Base-by-base conservation (phyloP, 2,329 filamentous ascomycete genomes). In the Madurella fahalii region DNA sequence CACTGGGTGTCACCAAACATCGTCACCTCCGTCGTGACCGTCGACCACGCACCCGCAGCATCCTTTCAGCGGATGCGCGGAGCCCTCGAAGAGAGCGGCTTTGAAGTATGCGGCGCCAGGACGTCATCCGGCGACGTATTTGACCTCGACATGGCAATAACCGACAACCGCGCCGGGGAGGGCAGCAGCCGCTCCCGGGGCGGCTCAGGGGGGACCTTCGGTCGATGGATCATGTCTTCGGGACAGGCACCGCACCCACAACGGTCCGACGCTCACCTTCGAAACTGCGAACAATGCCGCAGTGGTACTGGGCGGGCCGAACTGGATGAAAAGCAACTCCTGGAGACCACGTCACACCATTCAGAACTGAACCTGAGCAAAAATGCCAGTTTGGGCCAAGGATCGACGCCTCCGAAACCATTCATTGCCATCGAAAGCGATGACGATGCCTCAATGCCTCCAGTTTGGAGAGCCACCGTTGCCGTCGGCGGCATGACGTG, bases 401-500 rank as follows among this genome's bases (percentile, higher is more conserved):
- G 43, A 17, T 54, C 46, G 42, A 60, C 62, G 53, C 54, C 63
- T 8, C 54, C 56, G 13, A 62, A 62, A 31, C 60, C 64, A 0
- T 68, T 71, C 43, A 66, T 75, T 9, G 67, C 69, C 5, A 62
- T 74, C 34, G 71, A 73, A 47, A 64, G 66, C 16, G 67, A 65
- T 5, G 64, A 68, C 2, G 60, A 56, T 45, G 11, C 32, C 9
- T 25, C 47, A 8, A 17, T 41, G 12, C 58, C 54, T 11, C 58
- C 52, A 1, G 40, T 59, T 2, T 65, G 61, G 61, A 56, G 62
- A 30, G 64, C 63, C 9, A 62, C 67, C 17, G 58, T 68, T 9
- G 63, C 61, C 34, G 77, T 91, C 40, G 81, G 78, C 32, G 87
- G 87, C 55, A 90, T 91, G 86, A 89, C 84, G 4, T 90, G 87